phyloP scores from a whole-genome alignment of 345 rosid genomes.

The Salix caprea region DNA sequence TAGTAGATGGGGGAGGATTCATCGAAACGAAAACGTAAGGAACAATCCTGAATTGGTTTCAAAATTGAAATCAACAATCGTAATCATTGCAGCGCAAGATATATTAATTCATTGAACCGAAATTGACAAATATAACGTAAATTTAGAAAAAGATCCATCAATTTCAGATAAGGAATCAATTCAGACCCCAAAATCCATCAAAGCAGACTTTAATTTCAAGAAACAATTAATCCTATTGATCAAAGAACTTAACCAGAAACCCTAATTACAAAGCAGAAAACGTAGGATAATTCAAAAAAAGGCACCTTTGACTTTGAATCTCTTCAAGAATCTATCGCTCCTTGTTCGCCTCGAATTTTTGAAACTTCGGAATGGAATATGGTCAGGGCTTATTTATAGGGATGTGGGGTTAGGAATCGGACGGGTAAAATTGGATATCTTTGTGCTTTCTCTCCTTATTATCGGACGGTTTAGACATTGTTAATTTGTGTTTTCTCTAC shows the following conservation, averaged over 20 bases:
- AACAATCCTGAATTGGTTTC: not conserved
- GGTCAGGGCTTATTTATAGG: slow-evolving; percentile 16
- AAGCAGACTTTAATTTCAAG: not conserved
- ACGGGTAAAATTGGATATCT: slow-evolving; percentile 36
- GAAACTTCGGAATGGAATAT: rapidly evolving
- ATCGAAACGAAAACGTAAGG: not conserved
- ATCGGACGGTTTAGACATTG: slow-evolving; percentile 41
- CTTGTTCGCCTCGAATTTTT: not conserved
- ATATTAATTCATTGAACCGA: not conserved
- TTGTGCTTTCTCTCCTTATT: slow-evolving; percentile 43
- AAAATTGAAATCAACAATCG: not conserved
- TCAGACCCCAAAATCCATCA: not conserved
- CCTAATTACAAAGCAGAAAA: not conserved
- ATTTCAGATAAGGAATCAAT: not conserved
- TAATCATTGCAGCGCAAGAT: not conserved
- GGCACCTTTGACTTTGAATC: slow-evolving; percentile 18
- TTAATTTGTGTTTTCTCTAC: slow-evolving; percentile 52
- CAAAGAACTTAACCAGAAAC: not conserved
- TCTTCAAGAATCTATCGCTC: not conserved
- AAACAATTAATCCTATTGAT: not conserved
- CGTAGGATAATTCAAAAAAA: not conserved
- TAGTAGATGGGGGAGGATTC: too few species aligned
- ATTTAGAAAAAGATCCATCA: not conserved
- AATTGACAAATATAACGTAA: not conserved
- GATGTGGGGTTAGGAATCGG: slow-evolving; percentile 9